phyloP scores from a whole-genome alignment of 2,329 filamentous ascomycete genomes.

The Neophaeococcomyces aloes region DNA sequence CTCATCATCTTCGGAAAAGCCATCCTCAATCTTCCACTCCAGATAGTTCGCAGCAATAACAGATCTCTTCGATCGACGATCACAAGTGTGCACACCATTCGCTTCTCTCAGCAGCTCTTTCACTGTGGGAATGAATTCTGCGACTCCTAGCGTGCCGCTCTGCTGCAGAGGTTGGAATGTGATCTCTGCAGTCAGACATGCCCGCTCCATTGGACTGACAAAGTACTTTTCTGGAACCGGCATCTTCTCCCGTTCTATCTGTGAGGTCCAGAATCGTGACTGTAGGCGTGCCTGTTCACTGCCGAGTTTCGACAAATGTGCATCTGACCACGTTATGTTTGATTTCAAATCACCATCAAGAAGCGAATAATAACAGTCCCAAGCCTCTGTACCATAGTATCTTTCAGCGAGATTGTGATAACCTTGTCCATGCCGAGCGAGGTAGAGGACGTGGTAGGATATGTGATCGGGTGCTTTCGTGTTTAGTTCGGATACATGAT shows the following conservation, averaged over 20 bases:
- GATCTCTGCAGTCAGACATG: conserved; percentile 45
- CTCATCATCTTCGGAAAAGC: conserved; percentile 47
- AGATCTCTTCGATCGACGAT: conserved; percentile 41
- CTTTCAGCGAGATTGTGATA: conserved; percentile 51
- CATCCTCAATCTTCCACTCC: conserved; percentile 37
- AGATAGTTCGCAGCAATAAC: conserved; percentile 31
- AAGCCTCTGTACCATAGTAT: conserved; percentile 47
- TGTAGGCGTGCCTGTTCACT: conserved; percentile 41
- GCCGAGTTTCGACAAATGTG: conserved; percentile 45
- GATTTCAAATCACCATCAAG: conserved; percentile 42
- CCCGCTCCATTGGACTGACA: conserved; percentile 47
- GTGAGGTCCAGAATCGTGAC: conserved; percentile 40
- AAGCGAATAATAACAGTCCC: conserved; percentile 53
- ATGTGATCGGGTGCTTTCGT: conserved; percentile 26
- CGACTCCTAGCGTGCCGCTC: conserved; percentile 31
- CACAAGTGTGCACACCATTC: conserved; percentile 53
- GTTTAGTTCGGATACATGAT: conserved; percentile 41
- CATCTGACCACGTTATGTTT: conserved; percentile 47
- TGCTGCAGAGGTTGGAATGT: conserved; percentile 35
- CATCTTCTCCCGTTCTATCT: conserved; percentile 39
- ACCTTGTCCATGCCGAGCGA: conserved; percentile 53
- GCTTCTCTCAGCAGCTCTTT: conserved; percentile 53
- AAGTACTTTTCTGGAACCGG: conserved; percentile 47
- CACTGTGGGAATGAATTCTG: conserved; percentile 37
- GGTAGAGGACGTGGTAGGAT: conserved; percentile 46